These are phyloP conservation scores for Xylaria castorea DNA, from an alignment of 495 filamentous ascomycete species.

Conservation along the genomic window DNA sequence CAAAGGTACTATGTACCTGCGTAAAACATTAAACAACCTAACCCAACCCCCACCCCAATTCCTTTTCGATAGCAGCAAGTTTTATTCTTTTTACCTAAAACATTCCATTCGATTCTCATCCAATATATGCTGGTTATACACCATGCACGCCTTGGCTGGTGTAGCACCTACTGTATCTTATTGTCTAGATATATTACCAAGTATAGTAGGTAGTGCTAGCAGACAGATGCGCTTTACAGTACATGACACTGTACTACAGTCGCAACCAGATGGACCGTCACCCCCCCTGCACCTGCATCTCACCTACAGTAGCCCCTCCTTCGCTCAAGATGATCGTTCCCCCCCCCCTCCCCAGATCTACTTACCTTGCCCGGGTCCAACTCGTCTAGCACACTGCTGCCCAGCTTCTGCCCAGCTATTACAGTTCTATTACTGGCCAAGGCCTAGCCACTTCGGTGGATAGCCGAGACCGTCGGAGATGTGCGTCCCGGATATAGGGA, in stretches of 20 bases:
- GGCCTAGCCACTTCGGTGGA: slow-evolving; percentile 7
- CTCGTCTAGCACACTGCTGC: background rate
- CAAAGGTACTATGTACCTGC: background rate
- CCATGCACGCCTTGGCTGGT: too few species aligned
- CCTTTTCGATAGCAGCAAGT: background rate
- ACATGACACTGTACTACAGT: background rate
- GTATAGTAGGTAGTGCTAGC: background rate
- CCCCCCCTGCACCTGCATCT: background rate
- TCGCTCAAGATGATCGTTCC: slow-evolving; percentile 15
- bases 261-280: slow-evolving; percentile 1
- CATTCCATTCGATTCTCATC: background rate
- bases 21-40: background rate
- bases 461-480: slow-evolving; percentile 3
- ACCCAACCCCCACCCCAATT: background rate
- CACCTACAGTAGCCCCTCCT: background rate
- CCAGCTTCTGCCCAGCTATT: background rate
- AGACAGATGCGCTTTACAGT: background rate
- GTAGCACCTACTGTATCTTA: too few species aligned
- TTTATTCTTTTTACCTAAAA: background rate
- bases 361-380: background rate
- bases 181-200: background rate
- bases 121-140: background rate
- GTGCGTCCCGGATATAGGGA: slow-evolving; percentile 7
- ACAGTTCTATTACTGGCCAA: background rate
- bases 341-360: slow-evolving; percentile 23